Percentiles rank a stretch among this genome's conserved stretches.
Evolutionary conservation across 345 rosid species (phyloP).

Genomic region (Ceriops tagal): DNA sequence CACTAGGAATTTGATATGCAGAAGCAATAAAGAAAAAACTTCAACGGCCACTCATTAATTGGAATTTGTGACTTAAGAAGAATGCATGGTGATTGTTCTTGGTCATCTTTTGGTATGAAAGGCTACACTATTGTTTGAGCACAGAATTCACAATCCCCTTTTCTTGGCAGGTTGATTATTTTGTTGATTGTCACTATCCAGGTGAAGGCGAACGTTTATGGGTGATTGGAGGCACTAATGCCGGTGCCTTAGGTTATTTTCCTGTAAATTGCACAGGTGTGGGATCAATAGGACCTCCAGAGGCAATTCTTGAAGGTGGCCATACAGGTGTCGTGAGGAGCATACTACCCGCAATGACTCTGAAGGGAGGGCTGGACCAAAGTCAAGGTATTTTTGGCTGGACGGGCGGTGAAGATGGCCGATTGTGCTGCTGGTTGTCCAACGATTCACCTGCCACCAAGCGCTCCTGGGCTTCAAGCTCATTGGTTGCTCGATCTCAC

Average conservation of each 20-base stretch:
- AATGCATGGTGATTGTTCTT: not conserved
- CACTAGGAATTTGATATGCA: too few species aligned
- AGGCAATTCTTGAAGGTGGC: conserved; percentile 82
- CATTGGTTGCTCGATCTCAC: conserved; percentile 44
- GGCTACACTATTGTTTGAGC: not conserved
- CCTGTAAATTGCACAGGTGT: conserved; percentile 49
- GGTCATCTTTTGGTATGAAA: not conserved
- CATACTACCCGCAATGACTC: conserved; percentile 56
- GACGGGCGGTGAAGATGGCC: conserved; percentile 95
- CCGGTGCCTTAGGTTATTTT: conserved; percentile 76
- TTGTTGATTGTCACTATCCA: conserved; percentile 73
- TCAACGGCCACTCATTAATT: not conserved
- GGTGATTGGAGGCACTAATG: conserved; percentile 83
- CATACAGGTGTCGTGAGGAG: conserved; percentile 68
- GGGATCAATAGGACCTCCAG: conserved; percentile 53
- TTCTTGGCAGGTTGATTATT: conserved; percentile 78
- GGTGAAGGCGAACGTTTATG: conserved; percentile 65
- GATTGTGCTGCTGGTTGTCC: conserved; percentile 80
- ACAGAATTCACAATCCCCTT: not conserved
- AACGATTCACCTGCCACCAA: conserved; percentile 44
- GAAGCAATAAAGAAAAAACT: not conserved
- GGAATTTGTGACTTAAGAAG: not conserved
- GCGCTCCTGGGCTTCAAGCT: conserved; percentile 69
- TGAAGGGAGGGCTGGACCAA: conserved; percentile 32
- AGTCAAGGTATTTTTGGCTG: conserved; percentile 71